Conservation (phyloP, 225 moss, liverwort and hornwort species). For the Marchantia polymorpha region DNA sequence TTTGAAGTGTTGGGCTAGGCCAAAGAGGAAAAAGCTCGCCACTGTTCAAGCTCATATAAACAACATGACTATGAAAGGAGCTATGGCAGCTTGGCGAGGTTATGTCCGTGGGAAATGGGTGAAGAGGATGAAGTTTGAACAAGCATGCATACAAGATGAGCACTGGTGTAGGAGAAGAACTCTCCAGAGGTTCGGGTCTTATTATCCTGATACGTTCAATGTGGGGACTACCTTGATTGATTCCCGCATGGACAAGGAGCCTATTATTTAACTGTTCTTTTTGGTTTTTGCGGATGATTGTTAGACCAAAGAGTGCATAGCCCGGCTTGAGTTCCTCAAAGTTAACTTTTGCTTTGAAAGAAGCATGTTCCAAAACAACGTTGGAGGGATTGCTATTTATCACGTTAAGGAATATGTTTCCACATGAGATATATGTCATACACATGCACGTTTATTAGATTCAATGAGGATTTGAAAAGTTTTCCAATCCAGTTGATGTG, state of each 20-base stretch:
- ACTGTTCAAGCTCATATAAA: slow-evolving; percentile 78
- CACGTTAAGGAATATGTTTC: not conserved
- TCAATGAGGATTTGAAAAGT: not conserved
- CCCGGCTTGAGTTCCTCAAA: too few species aligned
- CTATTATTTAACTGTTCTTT: too few species aligned
- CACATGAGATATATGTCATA: not conserved
- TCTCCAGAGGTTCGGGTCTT: slow-evolving; percentile 57
- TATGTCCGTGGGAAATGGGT: slow-evolving; percentile 83
- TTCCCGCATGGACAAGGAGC: not conserved
- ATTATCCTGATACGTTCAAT: not conserved
- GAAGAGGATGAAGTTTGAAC: slow-evolving; percentile 73
- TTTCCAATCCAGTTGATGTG: not conserved
- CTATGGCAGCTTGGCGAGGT: slow-evolving; percentile 74
- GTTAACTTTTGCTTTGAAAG: not conserved
- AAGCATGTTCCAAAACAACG: not conserved
- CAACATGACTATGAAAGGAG: slow-evolving; percentile 84
- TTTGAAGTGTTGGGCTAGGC: slow-evolving; percentile 67
- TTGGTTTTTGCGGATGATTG: not conserved
- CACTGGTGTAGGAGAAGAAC: slow-evolving; percentile 56
- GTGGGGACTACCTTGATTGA: not conserved
- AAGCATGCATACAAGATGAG: slow-evolving; percentile 60
- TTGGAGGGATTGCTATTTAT: not conserved
- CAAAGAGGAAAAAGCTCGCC: slow-evolving; percentile 74
- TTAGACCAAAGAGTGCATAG: too few species aligned
- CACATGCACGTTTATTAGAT: too few species aligned